These are phyloP conservation scores for Euclidium syriacum DNA, from an alignment of 345 rosid genomes.

Conservation along the genomic window DNA sequence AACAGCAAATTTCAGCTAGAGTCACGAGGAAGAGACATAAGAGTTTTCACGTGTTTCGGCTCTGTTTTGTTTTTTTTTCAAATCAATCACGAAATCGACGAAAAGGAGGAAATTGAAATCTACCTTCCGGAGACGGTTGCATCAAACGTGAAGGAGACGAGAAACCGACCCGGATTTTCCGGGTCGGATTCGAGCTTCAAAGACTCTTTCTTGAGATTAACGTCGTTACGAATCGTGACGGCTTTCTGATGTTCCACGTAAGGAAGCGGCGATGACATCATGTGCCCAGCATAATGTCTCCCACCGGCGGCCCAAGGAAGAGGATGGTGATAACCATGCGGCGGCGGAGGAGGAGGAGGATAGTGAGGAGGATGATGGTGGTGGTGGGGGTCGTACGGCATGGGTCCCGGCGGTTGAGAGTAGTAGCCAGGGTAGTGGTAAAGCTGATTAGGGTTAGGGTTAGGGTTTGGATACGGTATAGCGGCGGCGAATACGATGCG, in stretches of 20 bases:
- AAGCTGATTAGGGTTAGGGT: slow-evolving; percentile 46
- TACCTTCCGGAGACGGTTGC: slow-evolving; percentile 85
- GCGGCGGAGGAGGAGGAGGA: slow-evolving; percentile 18
- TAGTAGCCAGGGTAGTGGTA: slow-evolving; percentile 69
- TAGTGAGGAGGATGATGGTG: slow-evolving; percentile 42
- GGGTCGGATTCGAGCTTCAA: slow-evolving; percentile 59
- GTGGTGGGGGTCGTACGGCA: slow-evolving; percentile 56
- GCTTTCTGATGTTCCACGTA: slow-evolving; percentile 82
- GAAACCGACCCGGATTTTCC: slow-evolving; percentile 49
- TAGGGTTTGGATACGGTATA: slow-evolving; percentile 72
- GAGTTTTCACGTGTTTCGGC: slow-evolving; percentile 3
- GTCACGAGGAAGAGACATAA: background rate
- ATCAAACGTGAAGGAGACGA: slow-evolving; percentile 83
- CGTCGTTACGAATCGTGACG: slow-evolving; percentile 69
- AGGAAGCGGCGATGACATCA: slow-evolving; percentile 43
- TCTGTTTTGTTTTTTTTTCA: background rate
- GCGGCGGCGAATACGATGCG: slow-evolving; percentile 83
- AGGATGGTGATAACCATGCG: slow-evolving; percentile 12
- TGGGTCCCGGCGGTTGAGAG: slow-evolving; percentile 45
- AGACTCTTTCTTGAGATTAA: slow-evolving; percentile 76
- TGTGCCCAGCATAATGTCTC: slow-evolving; percentile 37
- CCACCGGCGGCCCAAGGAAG: slow-evolving; percentile 42
- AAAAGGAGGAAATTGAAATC: background rate
- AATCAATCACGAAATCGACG: slow-evolving; percentile 1
- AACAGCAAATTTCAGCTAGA: background rate